These are phyloP conservation scores for Fusarium subglutinans DNA, from an alignment of 2,329 filamentous ascomycete genomes.

Conservation along the genomic window DNA sequence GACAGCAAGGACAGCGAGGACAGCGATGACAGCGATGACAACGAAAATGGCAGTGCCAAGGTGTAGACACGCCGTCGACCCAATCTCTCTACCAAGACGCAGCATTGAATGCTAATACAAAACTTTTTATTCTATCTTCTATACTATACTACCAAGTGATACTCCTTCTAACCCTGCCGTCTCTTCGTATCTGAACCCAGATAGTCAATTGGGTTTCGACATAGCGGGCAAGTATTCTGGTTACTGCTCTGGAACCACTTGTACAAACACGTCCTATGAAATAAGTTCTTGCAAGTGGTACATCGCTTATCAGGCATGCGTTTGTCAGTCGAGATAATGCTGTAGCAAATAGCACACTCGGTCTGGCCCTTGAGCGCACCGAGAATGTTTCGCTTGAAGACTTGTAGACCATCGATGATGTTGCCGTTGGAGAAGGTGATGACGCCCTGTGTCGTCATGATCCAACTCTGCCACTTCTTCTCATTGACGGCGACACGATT, in stretches of 20 bases:
- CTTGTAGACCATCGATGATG: constrained; percentile 84
- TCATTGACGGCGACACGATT: constrained; percentile 89
- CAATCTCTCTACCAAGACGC: neutral
- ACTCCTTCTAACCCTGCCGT: constrained; percentile 38
- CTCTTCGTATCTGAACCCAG: constrained; percentile 54
- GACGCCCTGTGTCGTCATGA: constrained; percentile 86
- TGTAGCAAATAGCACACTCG: constrained; percentile 98
- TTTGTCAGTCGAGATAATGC: constrained; percentile 88
- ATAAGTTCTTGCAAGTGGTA: constrained; percentile 90
- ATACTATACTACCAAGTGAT: neutral
- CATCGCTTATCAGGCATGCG: constrained; percentile 93
- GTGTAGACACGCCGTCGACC: neutral
- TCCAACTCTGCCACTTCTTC: constrained; percentile 91
- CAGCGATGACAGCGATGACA: neutral
- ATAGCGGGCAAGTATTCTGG: constrained; percentile 90
- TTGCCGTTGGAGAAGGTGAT: constrained; percentile 93
- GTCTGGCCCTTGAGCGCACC: constrained; percentile 91
- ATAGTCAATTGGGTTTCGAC: constrained; percentile 84
- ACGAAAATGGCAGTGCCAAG: neutral
- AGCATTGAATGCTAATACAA: neutral
- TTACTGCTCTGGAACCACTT: constrained; percentile 98
- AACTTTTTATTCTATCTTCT: constrained; percentile 11
- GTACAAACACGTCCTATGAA: constrained; percentile 89
- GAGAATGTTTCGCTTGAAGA: constrained; percentile 87
- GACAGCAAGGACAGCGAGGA: neutral